These are phyloP conservation scores for Hymenoscyphus scutula DNA, from an alignment of 2,329 filamentous ascomycete species.

Conservation along the genomic window DNA sequence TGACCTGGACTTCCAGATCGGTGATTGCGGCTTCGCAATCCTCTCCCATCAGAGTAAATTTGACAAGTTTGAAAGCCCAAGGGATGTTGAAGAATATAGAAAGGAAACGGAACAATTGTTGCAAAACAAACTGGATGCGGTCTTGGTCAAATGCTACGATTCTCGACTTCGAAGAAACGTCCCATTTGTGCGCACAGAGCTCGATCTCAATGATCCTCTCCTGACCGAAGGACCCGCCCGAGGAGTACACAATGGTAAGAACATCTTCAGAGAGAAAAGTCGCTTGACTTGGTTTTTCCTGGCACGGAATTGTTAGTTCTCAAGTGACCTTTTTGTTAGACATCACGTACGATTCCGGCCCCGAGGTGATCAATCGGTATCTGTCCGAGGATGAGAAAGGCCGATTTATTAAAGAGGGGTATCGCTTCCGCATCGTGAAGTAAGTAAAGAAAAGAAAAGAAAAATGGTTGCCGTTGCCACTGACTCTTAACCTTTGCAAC, in stretches of 20 bases:
- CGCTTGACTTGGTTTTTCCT: too few relatives aligned
- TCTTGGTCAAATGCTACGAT: conserved; percentile 9
- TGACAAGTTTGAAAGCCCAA: background rate
- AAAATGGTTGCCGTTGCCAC: too few relatives aligned
- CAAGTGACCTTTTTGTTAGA: conserved; percentile 13
- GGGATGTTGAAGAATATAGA: conserved; percentile 6
- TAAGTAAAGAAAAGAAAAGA: too few relatives aligned
- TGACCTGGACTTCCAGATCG: background rate
- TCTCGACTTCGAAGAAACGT: too few relatives aligned
- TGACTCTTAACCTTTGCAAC: background rate
- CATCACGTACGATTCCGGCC: conserved; percentile 24
- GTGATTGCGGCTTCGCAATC: conserved; percentile 22
- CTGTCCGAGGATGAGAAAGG: conserved; percentile 12
- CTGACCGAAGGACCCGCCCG: too few relatives aligned
- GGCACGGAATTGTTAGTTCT: too few relatives aligned
- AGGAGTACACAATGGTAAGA: too few relatives aligned
- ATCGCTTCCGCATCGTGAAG: too few relatives aligned
- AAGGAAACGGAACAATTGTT: conserved; percentile 9
- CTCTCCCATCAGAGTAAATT: background rate
- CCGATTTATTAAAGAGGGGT: too few relatives aligned
- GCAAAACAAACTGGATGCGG: background rate
- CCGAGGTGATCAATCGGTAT: conserved; percentile 17
- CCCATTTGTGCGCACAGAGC: too few relatives aligned
- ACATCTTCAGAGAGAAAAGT: too few relatives aligned
- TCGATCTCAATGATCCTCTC: too few relatives aligned